phyloP scores from a whole-genome alignment of 495 filamentous ascomycete species.

The Tuber borchii region DNA sequence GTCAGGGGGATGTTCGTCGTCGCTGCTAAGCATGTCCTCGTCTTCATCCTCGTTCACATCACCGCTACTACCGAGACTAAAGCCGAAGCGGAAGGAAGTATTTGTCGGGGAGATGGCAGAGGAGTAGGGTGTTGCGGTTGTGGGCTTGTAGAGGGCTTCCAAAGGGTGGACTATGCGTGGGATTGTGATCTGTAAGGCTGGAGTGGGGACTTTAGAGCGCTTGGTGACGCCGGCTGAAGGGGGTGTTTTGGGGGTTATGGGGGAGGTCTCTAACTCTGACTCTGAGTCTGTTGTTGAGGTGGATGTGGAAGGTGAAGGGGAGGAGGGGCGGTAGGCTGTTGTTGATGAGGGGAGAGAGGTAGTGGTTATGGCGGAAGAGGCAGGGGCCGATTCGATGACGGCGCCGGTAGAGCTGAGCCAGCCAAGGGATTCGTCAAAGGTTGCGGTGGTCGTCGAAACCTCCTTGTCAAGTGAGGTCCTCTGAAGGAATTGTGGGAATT shows the following conservation, averaged over 20 bases:
- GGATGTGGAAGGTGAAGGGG: conserved; percentile 28
- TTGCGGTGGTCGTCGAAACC: conserved; percentile 32
- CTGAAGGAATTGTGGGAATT: conserved; percentile 71
- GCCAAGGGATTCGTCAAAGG: conserved; percentile 6
- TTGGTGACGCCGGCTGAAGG: conserved; percentile 38
- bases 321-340: conserved; percentile 3
- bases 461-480: conserved; percentile 39
- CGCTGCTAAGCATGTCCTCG: conserved; percentile 42
- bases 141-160: conserved; percentile 80
- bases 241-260: conserved; percentile 24
- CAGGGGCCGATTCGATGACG: neutral
- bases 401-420: neutral
- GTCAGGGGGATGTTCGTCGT: conserved; percentile 39
- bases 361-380: conserved; percentile 11
- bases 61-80: conserved; percentile 13
- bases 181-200: conserved; percentile 51
- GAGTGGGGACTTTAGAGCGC: conserved; percentile 13
- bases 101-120: conserved; percentile 33
- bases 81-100: conserved; percentile 51
- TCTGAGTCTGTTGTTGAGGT: conserved; percentile 26
- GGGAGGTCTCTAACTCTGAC: conserved; percentile 24
- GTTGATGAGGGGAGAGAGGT: conserved; percentile 21
- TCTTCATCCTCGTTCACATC: conserved; percentile 50
- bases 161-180: conserved; percentile 66
- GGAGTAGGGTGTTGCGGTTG: conserved; percentile 30